Evolutionary conservation across 192 early-diverging fungal genomes (phyloP), one percentile per base, ranked within the genome.

Genomic region (Pilobolus umbonatus): DNA sequence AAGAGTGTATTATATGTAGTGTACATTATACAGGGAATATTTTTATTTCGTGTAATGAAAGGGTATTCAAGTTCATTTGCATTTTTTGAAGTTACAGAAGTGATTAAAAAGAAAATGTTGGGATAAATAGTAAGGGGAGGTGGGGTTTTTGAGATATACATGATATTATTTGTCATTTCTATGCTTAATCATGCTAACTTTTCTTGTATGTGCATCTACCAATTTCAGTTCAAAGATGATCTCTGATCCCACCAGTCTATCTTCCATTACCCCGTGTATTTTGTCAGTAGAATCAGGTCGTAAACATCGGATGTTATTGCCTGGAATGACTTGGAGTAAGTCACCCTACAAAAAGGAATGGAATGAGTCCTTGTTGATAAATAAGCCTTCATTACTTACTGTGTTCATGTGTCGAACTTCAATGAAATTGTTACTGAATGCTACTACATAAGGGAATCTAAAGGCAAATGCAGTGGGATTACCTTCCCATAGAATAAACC

Each of bases 401-500:
- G 88, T 90, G 63, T 92, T 84, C 5, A 90, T 79, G 54, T 94
- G 75, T 42, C 88, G 81, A 26, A 98, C 76, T 73, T 98, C 96
- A 62, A 98, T 90, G 56, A 96, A 95, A 40, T 76, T 82, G 10
- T 85, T 73, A 45, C 95, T 92, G 69, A 92, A 98, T 0, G 94
- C 93, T 59, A 96, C 75, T 32, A 98, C 73, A 60, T 93, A 98
- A 15, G 92, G 93, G 38, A 88, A 76, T 22, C 80, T 72, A 17
- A 86, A 83, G 24, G 90, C 85, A 73, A 95, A 98, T 50, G 86
- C 81, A 21, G 82, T 84, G 2, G 95, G 95, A 2, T 75, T 68
- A 5, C 95, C 95, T 31, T 85, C 84, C 94, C 94, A 98, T 46
- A 87, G 64, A 43, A 98, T 86, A 48, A 89, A 78, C 86, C 85